Percentiles rank a stretch among this genome's conserved stretches.
phyloP scores from a whole-genome alignment of 129 eudicot species.

The Rutidosis leptorrhynchoides region DNA sequence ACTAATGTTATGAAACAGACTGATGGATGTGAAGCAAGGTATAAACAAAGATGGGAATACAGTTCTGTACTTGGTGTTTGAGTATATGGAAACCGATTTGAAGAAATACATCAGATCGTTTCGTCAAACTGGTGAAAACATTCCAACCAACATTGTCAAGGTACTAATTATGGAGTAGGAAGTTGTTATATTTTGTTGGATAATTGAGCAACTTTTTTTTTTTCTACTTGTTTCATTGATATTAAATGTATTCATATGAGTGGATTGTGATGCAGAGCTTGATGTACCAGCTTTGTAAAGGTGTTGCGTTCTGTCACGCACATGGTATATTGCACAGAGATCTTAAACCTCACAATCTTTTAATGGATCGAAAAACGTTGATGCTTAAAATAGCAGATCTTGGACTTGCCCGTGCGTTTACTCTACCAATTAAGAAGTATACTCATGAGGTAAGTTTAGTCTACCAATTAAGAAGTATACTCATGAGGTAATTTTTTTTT shows the following conservation, averaged over 20 bases:
- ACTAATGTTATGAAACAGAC: conserved; percentile 33
- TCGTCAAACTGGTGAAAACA: conserved; percentile 45
- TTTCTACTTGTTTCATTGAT: background rate
- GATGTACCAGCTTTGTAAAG: conserved; percentile 87
- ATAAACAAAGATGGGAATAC: conserved; percentile 74
- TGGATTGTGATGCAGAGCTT: conserved; percentile 49
- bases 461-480: conserved; percentile 80
- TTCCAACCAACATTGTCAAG: conserved; percentile 55
- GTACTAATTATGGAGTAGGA: conserved; percentile 24
- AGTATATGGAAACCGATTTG: conserved; percentile 42
- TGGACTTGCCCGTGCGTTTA: conserved; percentile 81
- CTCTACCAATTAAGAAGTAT: conserved; percentile 73
- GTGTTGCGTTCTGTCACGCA: conserved; percentile 85
- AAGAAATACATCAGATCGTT: conserved; percentile 69
- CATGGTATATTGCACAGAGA: conserved; percentile 86
- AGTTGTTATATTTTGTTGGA: background rate
- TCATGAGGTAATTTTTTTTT: conserved; percentile 54
- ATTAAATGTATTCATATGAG: background rate
- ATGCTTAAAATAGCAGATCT: conserved; percentile 89
- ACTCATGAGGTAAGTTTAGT: conserved; percentile 82
- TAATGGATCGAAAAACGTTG: conserved; percentile 76
- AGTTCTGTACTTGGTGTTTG: conserved; percentile 76
- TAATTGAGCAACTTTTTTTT: no score
- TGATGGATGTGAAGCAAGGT: conserved; percentile 81
- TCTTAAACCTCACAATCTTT: conserved; percentile 91